Evolutionary conservation across 2,329 filamentous ascomycete genomes (phyloP).

Genomic region (Pseudogymnoascus sp.): DNA sequence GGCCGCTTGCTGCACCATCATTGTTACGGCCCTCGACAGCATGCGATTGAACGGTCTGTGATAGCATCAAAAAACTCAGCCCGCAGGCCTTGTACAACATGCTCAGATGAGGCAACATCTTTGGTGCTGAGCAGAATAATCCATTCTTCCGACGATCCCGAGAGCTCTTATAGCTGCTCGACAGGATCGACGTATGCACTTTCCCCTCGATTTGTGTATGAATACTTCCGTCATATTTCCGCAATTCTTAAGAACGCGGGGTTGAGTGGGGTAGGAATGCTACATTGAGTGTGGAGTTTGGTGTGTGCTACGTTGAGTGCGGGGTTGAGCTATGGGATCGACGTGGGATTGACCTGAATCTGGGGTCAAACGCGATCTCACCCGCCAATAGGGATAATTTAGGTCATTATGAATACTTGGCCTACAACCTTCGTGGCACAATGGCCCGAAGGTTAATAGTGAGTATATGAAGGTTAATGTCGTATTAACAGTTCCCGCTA

Average conservation of each 20-base stretch:
- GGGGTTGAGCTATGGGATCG: not conserved
- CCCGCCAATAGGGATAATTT: not conserved
- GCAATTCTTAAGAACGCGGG: not conserved
- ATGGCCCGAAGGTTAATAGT: not conserved
- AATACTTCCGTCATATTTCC: not conserved
- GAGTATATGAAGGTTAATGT: not conserved
- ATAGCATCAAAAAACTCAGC: not conserved
- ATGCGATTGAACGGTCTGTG: not conserved
- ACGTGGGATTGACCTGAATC: not conserved
- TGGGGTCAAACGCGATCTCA: not conserved
- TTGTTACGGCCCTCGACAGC: not conserved
- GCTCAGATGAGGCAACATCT: slow-evolving; percentile 2
- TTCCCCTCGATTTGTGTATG: not conserved
- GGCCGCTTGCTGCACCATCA: not conserved
- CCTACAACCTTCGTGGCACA: slow-evolving; percentile 1
- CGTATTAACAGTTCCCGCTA: not conserved
- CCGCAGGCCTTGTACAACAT: not conserved
- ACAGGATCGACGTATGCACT: not conserved
- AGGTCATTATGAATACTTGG: not conserved
- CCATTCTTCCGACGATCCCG: not conserved
- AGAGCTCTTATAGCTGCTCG: not conserved
- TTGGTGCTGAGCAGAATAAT: not conserved
- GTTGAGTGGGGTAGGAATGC: not conserved
- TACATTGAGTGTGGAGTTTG: not conserved
- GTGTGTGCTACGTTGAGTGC: not conserved